phyloP scores from a whole-genome alignment of 208 protist species.

The Naegleria lovaniensis region DNA sequence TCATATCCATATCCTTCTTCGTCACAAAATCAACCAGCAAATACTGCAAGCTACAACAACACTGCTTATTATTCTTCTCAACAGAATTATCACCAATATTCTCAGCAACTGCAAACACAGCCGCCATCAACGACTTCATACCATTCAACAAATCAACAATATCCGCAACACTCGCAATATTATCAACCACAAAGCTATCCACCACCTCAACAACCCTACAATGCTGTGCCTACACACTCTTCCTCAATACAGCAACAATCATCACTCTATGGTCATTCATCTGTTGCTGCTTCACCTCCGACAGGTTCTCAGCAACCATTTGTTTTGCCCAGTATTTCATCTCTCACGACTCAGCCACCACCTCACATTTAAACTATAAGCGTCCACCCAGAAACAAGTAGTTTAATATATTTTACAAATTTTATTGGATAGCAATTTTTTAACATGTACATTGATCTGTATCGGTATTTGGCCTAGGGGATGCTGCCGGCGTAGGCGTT shows the following conservation, averaged over 20 bases:
- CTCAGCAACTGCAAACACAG: not conserved
- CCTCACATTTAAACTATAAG: too few species aligned
- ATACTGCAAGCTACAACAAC: not conserved
- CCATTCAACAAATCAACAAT: not conserved
- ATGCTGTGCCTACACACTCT: not conserved
- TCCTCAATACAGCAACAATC: too few species aligned
- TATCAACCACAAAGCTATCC: not conserved
- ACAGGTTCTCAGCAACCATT: too few species aligned
- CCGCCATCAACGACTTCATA: not conserved
- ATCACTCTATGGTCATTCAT: too few species aligned
- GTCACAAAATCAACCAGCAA: not conserved
- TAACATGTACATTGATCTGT: not conserved
- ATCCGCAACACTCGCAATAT: not conserved
- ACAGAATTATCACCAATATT: not conserved
- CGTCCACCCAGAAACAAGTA: too few species aligned
- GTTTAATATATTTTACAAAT: too few species aligned
- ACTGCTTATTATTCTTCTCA: not conserved
- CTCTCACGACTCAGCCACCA: too few species aligned
- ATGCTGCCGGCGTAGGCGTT: not conserved
- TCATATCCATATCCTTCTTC: not conserved
- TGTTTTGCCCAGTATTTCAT: too few species aligned
- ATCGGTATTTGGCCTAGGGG: not conserved
- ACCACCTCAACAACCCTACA: not conserved
- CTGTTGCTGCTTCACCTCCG: too few species aligned
- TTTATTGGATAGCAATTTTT: not conserved